Base-by-base conservation (phyloP, 2,329 filamentous ascomycete genomes). In the Pestalotiopsis sp. region DNA sequence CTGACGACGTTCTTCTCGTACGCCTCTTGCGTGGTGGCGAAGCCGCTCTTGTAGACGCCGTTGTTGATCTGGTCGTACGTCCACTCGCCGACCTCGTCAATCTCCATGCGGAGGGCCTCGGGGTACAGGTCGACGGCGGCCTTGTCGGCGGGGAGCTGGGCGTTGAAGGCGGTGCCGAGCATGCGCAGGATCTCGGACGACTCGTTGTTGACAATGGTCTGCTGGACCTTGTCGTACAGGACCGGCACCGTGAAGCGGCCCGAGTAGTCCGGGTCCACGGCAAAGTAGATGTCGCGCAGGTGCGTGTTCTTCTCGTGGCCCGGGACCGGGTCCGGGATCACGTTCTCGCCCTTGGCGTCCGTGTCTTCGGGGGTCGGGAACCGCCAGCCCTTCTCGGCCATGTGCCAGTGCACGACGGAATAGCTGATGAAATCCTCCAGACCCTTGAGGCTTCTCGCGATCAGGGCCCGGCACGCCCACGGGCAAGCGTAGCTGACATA, bases 401-500 rank as follows among this genome's bases (percentile, higher is more conserved):
- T 90, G 75, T 97, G 91, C 95, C 95, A 98, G 82, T 98, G 95
- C 66, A 98, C 95, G n/a, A 89, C 90, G 0, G 93, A 96, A 73
- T 85, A 89, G 23, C 87, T 86, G 73, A 99, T 91, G 72, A 96
- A 87, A 68, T 97, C 91, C 75, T 98, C 93, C 0, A 99, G 86
- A 0, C 95, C 96, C 84, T 98, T 99, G 76, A 99, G 87, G 79
- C 94, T 92, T 69, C 95, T 88, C 2, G 93, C 92, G 73, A 98
- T 97, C 72, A 98, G 85, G 0, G 94, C 92, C 58, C 96, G 91
- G 77, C 94, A 93, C 4, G 95, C 95, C 95, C 95, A 98, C 3
- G 95, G 95, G 81, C 95, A 98, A 6, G 95, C 95, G 81, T 97
- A 97, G 76, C 92, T 95, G 73, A 97, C 92, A 78, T 95, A 99